Conservation (phyloP, 2,329 filamentous ascomycete species). For the Acrocalymma vagum region DNA sequence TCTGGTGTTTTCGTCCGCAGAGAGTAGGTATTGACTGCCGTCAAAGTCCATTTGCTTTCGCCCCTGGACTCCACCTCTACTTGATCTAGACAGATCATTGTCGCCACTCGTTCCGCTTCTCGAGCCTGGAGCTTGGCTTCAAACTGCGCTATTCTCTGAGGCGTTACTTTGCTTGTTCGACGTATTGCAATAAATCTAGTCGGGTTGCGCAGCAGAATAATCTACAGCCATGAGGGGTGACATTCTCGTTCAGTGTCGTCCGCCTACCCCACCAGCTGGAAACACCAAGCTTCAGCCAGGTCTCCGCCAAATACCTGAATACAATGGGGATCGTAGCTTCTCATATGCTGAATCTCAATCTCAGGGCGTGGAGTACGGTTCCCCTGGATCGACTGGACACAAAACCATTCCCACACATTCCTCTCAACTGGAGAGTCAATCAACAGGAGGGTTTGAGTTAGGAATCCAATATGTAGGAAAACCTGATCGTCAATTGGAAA, state of each 20-base stretch:
- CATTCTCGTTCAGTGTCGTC: conserved; percentile 44
- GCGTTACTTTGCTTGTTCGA: conserved; percentile 9
- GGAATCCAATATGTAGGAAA: conserved; percentile 44
- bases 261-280: conserved; percentile 45
- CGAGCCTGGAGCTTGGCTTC: conserved; percentile 15
- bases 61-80: conserved; percentile 3
- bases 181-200: conserved; percentile 10
- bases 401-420: conserved; percentile 36
- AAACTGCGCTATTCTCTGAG: conserved; percentile 5
- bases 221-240: conserved; percentile 40
- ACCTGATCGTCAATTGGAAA: neutral
- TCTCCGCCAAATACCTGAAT: conserved; percentile 53
- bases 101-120: conserved; percentile 15
- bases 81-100: conserved; percentile 8
- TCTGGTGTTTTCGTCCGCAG: neutral
- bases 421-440: conserved; percentile 33
- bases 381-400: conserved; percentile 34
- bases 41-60: conserved; percentile 5
- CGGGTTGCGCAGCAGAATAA: conserved; percentile 13
- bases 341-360: conserved; percentile 39
- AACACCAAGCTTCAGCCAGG: conserved; percentile 43
- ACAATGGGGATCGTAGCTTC: conserved; percentile 50
- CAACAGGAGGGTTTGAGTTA: conserved; percentile 30
- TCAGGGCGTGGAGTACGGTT: conserved; percentile 34
- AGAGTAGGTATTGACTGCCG: conserved; percentile 10